phyloP scores from a whole-genome alignment of 257 asterid species.

The Handroanthus guayacan region DNA sequence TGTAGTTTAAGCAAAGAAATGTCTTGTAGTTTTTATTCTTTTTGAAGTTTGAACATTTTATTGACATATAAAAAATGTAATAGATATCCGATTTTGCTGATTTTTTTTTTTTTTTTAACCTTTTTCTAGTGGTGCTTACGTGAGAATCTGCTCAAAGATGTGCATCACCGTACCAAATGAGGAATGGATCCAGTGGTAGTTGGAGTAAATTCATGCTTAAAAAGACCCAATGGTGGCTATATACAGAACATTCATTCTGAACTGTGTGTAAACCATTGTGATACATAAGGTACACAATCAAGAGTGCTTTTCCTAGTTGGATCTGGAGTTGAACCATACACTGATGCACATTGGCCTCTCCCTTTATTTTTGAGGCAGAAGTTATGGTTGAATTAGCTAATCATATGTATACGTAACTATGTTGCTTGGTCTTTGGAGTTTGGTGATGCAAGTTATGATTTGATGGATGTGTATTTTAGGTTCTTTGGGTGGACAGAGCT shows the following conservation, averaged over 20 bases:
- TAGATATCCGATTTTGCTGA: not conserved
- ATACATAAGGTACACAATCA: not conserved
- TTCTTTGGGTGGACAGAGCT: conserved; percentile 79
- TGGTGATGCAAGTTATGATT: conserved; percentile 12
- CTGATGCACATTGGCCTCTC: too few relatives aligned
- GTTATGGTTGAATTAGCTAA: too few relatives aligned
- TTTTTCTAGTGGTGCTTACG: not conserved
- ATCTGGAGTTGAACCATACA: not conserved
- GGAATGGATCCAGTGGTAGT: not conserved
- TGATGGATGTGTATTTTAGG: conserved; percentile 45
- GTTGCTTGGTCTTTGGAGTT: not conserved
- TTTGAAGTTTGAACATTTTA: not conserved
- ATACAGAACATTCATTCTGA: not conserved
- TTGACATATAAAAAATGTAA: not conserved
- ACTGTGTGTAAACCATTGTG: not conserved
- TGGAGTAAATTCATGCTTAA: not conserved
- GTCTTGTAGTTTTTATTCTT: not conserved
- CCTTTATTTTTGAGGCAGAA: too few relatives aligned
- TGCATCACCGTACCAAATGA: not conserved
- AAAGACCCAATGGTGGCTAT: not conserved
- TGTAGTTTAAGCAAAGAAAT: not conserved
- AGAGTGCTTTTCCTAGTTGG: not conserved
- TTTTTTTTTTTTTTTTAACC: not conserved
- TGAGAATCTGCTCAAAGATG: not conserved
- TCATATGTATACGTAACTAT: not conserved